Percentiles rank a stretch among this genome's conserved stretches.
phyloP scores from a whole-genome alignment of 176 grass and related monocot genomes.

The Thinopyrum elongatum region DNA sequence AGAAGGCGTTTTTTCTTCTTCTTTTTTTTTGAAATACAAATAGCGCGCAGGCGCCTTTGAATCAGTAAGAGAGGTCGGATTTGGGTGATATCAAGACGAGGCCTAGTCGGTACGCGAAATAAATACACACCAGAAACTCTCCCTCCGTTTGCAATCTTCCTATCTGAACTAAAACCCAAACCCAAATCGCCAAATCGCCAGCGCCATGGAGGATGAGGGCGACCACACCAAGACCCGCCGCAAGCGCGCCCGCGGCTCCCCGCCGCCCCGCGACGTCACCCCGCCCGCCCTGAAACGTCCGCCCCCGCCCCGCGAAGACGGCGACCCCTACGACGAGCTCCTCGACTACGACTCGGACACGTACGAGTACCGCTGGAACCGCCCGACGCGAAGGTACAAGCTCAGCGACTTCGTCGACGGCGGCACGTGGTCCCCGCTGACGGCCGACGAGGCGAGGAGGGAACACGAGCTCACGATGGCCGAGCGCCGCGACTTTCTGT shows the following conservation, averaged over 20 bases:
- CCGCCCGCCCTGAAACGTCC: background rate
- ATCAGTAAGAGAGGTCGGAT: too few relatives aligned
- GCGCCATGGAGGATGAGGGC: background rate
- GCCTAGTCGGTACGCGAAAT: too few relatives aligned
- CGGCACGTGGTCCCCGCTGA: background rate
- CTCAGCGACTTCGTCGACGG: background rate
- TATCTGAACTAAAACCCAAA: background rate
- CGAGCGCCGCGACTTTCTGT: background rate
- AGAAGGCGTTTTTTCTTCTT: too few relatives aligned
- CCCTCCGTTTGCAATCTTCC: too few relatives aligned
- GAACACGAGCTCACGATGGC: background rate
- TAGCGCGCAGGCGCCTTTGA: too few relatives aligned
- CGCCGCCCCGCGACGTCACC: background rate
- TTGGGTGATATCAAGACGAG: too few relatives aligned
- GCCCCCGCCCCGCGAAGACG: background rate
- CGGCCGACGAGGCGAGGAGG: background rate
- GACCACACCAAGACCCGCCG: background rate
- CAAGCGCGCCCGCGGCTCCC: background rate
- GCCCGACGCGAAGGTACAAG: background rate
- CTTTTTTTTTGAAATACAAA: too few relatives aligned
- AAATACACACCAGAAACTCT: too few relatives aligned
- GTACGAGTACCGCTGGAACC: background rate
- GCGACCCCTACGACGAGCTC: background rate
- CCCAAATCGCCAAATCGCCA: background rate
- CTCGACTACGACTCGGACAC: conserved; percentile 3